Evolutionary conservation across 2,329 filamentous ascomycete species (phyloP).

Genomic region (Hypoxylon sp.): DNA sequence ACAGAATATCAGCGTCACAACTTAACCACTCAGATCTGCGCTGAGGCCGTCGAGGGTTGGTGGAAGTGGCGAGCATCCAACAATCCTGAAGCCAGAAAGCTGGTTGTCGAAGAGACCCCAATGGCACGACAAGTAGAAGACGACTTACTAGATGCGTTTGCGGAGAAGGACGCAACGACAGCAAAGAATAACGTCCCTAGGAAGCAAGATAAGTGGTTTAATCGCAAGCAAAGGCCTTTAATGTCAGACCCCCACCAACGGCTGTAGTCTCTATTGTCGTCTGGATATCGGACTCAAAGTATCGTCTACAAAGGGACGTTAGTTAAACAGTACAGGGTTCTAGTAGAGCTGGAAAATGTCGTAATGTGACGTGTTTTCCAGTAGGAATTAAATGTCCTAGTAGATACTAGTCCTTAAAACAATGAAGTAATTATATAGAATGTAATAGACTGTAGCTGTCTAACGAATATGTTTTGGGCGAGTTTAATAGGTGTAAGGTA

Average conservation of each 20-base stretch:
- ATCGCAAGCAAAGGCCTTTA: background rate
- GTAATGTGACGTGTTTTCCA: background rate
- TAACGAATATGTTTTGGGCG: background rate
- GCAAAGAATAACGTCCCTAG: background rate
- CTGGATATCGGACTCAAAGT: background rate
- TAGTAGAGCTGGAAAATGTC: background rate
- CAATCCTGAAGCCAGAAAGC: conserved; percentile 23
- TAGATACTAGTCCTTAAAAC: background rate
- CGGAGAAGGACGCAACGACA: background rate
- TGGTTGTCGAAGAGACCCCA: conserved; percentile 3
- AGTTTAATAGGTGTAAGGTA: background rate
- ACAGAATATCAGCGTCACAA: conserved; percentile 15
- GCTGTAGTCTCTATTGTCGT: background rate
- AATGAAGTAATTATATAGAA: background rate
- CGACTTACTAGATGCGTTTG: background rate
- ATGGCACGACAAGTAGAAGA: background rate
- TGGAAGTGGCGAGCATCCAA: conserved; percentile 7
- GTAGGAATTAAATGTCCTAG: background rate
- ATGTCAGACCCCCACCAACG: background rate
- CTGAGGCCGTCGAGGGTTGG: conserved; percentile 17
- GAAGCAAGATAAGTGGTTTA: conserved; percentile 12
- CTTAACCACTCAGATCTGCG: conserved; percentile 42
- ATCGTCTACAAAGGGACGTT: background rate
- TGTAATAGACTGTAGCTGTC: background rate
- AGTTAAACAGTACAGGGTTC: background rate